Percentiles rank a stretch among this genome's conserved stretches.
phyloP scores from a whole-genome alignment of 2,329 filamentous ascomycete genomes.

The Orbilia blumenaviensis region DNA sequence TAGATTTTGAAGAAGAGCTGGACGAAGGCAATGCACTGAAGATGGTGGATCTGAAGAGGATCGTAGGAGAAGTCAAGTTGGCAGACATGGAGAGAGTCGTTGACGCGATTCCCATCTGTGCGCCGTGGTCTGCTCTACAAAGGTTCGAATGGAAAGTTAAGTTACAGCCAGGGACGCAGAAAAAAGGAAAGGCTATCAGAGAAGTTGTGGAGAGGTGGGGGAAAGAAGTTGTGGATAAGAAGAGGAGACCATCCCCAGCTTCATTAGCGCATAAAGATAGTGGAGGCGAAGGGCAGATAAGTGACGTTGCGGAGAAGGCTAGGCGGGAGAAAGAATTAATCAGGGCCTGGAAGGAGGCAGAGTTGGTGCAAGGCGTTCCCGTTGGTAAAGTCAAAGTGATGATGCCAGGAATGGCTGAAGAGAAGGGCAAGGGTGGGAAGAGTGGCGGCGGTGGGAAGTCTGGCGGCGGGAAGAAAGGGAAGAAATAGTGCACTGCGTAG shows the following conservation, averaged over 20 bases:
- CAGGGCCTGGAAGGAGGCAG: constrained; percentile 41
- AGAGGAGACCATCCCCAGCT: constrained; percentile 55
- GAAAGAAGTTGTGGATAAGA: constrained; percentile 67
- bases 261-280: constrained; percentile 1
- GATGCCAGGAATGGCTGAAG: constrained; percentile 35
- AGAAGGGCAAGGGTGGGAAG: constrained; percentile 39
- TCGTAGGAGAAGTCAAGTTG: constrained; percentile 67
- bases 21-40: constrained; percentile 65
- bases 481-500: constrained; percentile 16
- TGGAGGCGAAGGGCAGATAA: background rate
- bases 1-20: constrained; percentile 70
- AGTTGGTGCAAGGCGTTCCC: constrained; percentile 43
- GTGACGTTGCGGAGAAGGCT: constrained; percentile 30
- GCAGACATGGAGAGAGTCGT: constrained; percentile 60
- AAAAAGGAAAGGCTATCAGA: constrained; percentile 93
- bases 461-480: constrained; percentile 40
- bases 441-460: constrained; percentile 4
- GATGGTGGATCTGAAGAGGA: constrained; percentile 70
- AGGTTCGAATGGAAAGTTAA: constrained; percentile 94
- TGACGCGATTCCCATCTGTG: constrained; percentile 72
- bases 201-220: constrained; percentile 88
- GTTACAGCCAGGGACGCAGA: constrained; percentile 85
- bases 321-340: constrained; percentile 42
- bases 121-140: constrained; percentile 71
- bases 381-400: constrained; percentile 48